Conservation (phyloP, 352 stramenopile genomes). For the Phytophthora meadii region DNA sequence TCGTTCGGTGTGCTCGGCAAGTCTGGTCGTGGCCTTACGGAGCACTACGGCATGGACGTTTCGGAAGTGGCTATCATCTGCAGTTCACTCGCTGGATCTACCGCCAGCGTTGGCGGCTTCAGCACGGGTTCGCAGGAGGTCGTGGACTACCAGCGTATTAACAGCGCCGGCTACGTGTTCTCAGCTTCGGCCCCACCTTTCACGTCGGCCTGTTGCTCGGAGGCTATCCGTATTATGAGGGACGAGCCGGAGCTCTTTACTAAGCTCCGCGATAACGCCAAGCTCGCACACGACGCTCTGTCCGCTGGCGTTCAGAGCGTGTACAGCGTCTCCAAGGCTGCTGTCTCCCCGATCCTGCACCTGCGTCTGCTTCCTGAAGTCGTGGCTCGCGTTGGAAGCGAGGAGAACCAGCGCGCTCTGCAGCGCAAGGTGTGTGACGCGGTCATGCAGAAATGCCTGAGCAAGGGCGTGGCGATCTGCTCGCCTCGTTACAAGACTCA, state of each 20-base stretch:
- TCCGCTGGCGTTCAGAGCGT: slow-evolving; percentile 40
- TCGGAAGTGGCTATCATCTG: slow-evolving; percentile 95
- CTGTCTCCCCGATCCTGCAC: slow-evolving; percentile 77
- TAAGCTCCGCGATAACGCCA: slow-evolving; percentile 70
- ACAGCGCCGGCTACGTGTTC: slow-evolving; percentile 98
- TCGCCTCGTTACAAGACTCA: slow-evolving; percentile 77
- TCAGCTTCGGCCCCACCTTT: slow-evolving; percentile 98
- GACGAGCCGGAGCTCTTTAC: slow-evolving; percentile 78
- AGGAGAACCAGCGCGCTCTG: slow-evolving; percentile 57
- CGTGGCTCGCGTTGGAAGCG: slow-evolving; percentile 43
- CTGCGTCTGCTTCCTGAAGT: slow-evolving; percentile 61
- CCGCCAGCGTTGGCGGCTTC: slow-evolving; percentile 96
- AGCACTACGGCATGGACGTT: slow-evolving; percentile 82
- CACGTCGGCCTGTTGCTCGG: slow-evolving; percentile 89
- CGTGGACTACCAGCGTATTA: slow-evolving; percentile 98
- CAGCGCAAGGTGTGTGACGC: slow-evolving; percentile 69
- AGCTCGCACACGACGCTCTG: slow-evolving; percentile 65
- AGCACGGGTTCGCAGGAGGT: slow-evolving; percentile 97
- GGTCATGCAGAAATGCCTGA: slow-evolving; percentile 67
- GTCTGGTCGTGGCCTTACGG: slow-evolving; percentile 83
- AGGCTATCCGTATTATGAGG: slow-evolving; percentile 88
- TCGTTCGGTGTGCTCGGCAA: slow-evolving; percentile 96
- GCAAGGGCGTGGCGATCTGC: slow-evolving; percentile 74
- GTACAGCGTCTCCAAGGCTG: slow-evolving; percentile 66
- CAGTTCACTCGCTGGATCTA: slow-evolving; percentile 92